Percentiles rank a stretch among this genome's conserved stretches.
Evolutionary conservation across 106 monocot genomes (phyloP).

Genomic region (Apostasia ramifera): DNA sequence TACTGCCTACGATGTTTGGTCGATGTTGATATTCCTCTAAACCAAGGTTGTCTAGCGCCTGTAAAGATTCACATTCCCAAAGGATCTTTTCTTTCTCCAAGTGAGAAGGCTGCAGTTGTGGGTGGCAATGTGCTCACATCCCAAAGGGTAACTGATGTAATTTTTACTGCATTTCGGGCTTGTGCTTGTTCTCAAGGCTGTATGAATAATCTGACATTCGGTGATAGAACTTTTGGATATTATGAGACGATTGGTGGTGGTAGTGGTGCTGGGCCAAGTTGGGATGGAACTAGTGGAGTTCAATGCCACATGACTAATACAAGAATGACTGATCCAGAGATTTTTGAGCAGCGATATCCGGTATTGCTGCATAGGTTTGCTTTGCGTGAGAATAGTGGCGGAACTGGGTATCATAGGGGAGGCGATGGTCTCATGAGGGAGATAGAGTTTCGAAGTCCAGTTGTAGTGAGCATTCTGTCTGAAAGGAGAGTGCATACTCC

Average conservation of each 20-base stretch:
- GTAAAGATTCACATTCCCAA: constrained; percentile 72
- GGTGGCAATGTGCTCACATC: constrained; percentile 98
- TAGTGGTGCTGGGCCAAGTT: constrained; percentile 81
- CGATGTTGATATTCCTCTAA: constrained; percentile 82
- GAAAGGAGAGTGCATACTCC: constrained; percentile 79
- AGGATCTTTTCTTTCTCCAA: constrained; percentile 83
- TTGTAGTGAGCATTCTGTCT: constrained; percentile 81
- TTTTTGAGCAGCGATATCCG: constrained; percentile 92
- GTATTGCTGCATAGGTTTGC: constrained; percentile 70
- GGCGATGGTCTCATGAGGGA: constrained; percentile 90
- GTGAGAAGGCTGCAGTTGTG: constrained; percentile 90
- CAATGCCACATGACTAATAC: constrained; percentile 99
- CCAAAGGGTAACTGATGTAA: constrained; percentile 80
- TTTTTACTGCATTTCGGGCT: constrained; percentile 81
- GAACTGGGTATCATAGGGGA: constrained; percentile 58
- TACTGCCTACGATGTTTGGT: constrained; percentile 84
- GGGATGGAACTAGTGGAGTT: constrained; percentile 84
- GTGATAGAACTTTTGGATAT: constrained; percentile 82
- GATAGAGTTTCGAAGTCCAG: constrained; percentile 69
- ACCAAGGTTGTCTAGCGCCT: constrained; percentile 90
- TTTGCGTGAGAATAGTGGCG: constrained; percentile 72
- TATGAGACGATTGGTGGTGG: constrained; percentile 97
- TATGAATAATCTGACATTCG: constrained; percentile 97
- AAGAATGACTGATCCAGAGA: constrained; percentile 93
- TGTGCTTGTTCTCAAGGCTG: constrained; percentile 96